A percentile compares a stretch with the other conserved stretches of the same genome.
phyloP scores from a whole-genome alignment of 495 filamentous ascomycete genomes.

The Bathelium albidoporum region DNA sequence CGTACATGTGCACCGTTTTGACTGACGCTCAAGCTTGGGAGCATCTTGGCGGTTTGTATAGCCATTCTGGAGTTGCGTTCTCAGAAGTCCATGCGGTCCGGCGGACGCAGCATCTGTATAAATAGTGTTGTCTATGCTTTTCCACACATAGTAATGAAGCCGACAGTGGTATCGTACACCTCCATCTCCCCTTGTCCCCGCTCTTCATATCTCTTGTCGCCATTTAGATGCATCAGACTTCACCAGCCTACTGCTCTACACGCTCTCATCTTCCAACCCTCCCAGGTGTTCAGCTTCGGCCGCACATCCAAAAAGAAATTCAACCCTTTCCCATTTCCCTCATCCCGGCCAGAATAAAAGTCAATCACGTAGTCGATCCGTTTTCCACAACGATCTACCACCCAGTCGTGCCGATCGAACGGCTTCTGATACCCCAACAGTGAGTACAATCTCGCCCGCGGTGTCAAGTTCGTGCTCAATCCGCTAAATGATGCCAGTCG shows the following conservation, averaged over 20 bases:
- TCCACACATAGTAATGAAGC: neutral
- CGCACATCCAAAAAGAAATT: constrained; percentile 93
- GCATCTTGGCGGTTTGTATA: neutral
- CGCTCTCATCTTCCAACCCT: constrained; percentile 79
- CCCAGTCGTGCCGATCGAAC: constrained; percentile 97
- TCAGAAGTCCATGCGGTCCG: neutral
- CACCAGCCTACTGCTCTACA: constrained; percentile 47
- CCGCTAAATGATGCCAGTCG: constrained; percentile 76
- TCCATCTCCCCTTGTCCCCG: neutral
- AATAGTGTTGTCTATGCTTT: no score
- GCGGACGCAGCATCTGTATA: neutral
- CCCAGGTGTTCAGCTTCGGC: constrained; percentile 85
- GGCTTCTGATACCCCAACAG: constrained; percentile 77
- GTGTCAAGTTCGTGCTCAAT: constrained; percentile 50
- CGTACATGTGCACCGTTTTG: neutral
- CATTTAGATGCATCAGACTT: no score
- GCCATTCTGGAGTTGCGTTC: neutral
- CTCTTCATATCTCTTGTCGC: neutral
- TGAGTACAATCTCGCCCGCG: constrained; percentile 69
- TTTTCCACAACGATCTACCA: constrained; percentile 86
- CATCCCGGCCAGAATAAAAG: constrained; percentile 76
- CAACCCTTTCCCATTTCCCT: constrained; percentile 49
- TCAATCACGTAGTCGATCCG: constrained; percentile 93
- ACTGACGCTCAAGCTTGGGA: neutral
- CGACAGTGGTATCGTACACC: constrained; percentile 7